These are phyloP conservation scores for Myochromella boudieri DNA, from an alignment of 768 basidiomycete genomes.

Conservation along the genomic window DNA sequence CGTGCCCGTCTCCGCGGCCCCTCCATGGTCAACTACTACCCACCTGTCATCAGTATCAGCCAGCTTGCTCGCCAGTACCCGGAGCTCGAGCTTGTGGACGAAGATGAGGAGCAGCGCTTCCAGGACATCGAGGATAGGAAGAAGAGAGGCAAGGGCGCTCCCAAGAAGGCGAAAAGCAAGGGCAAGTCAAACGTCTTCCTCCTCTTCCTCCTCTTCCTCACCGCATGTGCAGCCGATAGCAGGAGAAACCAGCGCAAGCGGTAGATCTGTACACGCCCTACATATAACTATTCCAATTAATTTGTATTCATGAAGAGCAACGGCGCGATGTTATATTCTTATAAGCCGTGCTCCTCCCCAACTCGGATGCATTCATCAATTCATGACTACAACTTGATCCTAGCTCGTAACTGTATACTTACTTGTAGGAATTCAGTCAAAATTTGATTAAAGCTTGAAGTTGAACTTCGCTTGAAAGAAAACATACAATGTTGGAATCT, in stretches of 20 bases:
- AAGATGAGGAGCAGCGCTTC: constrained; percentile 65
- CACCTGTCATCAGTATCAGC: constrained; percentile 54
- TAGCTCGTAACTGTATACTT: too few relatives aligned
- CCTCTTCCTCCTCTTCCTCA: constrained; percentile 3
- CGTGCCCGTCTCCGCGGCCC: constrained; percentile 80
- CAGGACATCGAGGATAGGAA: constrained; percentile 67
- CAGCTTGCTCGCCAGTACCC: constrained; percentile 51
- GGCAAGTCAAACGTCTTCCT: constrained; percentile 39
- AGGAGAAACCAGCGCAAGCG: constrained; percentile 47
- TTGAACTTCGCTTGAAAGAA: too few relatives aligned
- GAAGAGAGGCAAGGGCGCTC: constrained; percentile 80
- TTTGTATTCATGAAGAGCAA: too few relatives aligned
- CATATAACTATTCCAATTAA: too few relatives aligned
- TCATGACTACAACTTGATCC: too few relatives aligned
- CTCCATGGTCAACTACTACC: constrained; percentile 85
- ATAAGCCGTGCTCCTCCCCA: too few relatives aligned
- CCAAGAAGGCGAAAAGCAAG: constrained; percentile 73
- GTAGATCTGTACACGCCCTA: too few relatives aligned
- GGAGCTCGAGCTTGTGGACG: constrained; percentile 60
- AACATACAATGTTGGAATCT: too few relatives aligned
- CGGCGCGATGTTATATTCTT: too few relatives aligned
- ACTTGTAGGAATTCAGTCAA: too few relatives aligned
- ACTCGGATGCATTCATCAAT: too few relatives aligned
- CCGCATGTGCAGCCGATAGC: constrained; percentile 42
- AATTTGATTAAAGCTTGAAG: too few relatives aligned